Percentiles rank a stretch among this genome's conserved stretches.
phyloP scores from a whole-genome alignment of 2,329 filamentous ascomycete genomes.

The Cytospora leucostoma region DNA sequence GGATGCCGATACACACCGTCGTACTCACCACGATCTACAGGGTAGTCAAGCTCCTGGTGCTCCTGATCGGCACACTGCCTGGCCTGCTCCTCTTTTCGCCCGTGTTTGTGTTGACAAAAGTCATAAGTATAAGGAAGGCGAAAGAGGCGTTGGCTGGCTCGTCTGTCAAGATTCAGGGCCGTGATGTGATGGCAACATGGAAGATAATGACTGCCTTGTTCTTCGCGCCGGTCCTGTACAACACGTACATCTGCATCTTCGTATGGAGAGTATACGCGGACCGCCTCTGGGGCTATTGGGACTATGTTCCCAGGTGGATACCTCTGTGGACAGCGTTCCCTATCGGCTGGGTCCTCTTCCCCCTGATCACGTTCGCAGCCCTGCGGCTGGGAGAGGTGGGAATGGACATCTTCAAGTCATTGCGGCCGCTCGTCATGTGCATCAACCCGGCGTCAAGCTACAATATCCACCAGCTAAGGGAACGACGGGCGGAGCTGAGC shows the following conservation, averaged over 20 bases:
- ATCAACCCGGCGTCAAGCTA: slow-evolving; percentile 83
- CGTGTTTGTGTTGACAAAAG: slow-evolving; percentile 81
- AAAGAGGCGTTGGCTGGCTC: slow-evolving; percentile 81
- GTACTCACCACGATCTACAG: slow-evolving; percentile 78
- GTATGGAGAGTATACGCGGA: slow-evolving; percentile 79
- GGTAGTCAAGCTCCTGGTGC: slow-evolving; percentile 71
- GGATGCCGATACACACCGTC: slow-evolving; percentile 75
- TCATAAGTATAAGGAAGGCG: slow-evolving; percentile 80
- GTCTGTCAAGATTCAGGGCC: slow-evolving; percentile 83
- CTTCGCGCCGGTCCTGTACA: slow-evolving; percentile 79
- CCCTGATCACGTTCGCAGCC: slow-evolving; percentile 86
- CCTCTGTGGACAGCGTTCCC: slow-evolving; percentile 77
- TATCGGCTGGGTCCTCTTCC: slow-evolving; percentile 77
- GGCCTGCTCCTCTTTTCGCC: slow-evolving; percentile 86
- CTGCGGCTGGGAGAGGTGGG: slow-evolving; percentile 96
- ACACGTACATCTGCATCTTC: slow-evolving; percentile 74
- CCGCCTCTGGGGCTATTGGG: slow-evolving; percentile 79
- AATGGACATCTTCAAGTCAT: slow-evolving; percentile 96
- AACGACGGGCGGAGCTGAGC: slow-evolving; percentile 72
- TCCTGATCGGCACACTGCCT: slow-evolving; percentile 80
- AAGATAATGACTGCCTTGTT: slow-evolving; percentile 87
- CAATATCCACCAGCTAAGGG: slow-evolving; percentile 76
- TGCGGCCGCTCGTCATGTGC: slow-evolving; percentile 82
- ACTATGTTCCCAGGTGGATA: slow-evolving; percentile 77
- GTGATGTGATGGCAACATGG: slow-evolving; percentile 92